These are phyloP conservation scores for Diaporthe amygdali DNA, from an alignment of 2,329 filamentous ascomycete genomes.

Conservation along the genomic window DNA sequence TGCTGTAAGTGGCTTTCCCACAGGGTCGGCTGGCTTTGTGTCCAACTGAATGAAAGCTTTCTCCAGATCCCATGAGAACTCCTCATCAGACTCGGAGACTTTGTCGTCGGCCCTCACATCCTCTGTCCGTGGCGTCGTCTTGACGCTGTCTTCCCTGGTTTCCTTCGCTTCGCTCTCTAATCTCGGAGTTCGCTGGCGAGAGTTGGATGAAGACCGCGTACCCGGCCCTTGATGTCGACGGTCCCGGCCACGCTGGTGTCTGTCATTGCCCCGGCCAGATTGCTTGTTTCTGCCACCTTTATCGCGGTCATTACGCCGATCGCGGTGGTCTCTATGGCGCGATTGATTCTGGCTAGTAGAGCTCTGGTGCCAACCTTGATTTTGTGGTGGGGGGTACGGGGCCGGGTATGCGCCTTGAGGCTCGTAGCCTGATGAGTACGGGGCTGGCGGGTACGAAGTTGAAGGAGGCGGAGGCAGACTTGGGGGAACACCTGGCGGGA, in stretches of 20 bases:
- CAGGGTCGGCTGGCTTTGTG: constrained; percentile 48
- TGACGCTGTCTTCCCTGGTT: not conserved
- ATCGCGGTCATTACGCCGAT: constrained; percentile 20
- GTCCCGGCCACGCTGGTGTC: constrained; percentile 18
- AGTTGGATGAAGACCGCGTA: constrained; percentile 8
- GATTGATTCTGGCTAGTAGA: not conserved
- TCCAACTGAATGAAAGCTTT: constrained; percentile 43
- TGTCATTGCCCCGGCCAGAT: constrained; percentile 17
- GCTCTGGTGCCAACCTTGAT: constrained; percentile 15
- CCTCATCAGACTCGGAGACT: constrained; percentile 33
- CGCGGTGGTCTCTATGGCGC: constrained; percentile 20
- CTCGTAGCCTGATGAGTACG: constrained; percentile 9
- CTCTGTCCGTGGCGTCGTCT: constrained; percentile 5
- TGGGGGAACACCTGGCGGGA: not conserved
- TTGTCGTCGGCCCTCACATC: constrained; percentile 4
- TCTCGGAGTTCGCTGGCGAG: constrained; percentile 17
- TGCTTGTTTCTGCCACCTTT: constrained; percentile 21
- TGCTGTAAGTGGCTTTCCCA: constrained; percentile 49
- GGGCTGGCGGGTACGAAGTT: constrained; percentile 3
- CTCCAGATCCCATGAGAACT: constrained; percentile 46
- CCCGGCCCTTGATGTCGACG: constrained; percentile 12
- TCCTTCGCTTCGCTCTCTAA: not conserved
- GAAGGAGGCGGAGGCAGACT: constrained; percentile 19
- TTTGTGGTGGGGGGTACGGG: constrained; percentile 17
- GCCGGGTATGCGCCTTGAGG: not conserved